phyloP scores from a whole-genome alignment of 768 basidiomycete species.

The Porphyrellus cyaneotinctus region DNA sequence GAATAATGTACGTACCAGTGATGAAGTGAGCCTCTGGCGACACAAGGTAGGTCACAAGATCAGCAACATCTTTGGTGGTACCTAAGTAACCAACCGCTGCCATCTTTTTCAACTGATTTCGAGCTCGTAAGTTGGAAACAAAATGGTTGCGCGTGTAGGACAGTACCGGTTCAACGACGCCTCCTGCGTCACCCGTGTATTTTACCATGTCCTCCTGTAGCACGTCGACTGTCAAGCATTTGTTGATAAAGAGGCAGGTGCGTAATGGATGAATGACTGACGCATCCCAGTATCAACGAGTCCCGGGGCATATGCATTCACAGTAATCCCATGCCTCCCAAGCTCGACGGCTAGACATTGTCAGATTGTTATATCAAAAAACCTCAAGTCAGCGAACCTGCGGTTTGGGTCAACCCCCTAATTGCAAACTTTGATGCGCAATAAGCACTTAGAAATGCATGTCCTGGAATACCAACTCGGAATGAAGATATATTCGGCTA shows the following conservation, averaged over 20 bases:
- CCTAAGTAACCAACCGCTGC: conserved; percentile 24
- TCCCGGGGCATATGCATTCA: conserved; percentile 35
- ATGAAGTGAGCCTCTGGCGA: conserved; percentile 33
- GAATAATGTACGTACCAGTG: conserved; percentile 25
- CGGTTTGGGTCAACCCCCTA: conserved; percentile 38
- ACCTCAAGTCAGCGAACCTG: conserved; percentile 10
- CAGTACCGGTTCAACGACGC: conserved; percentile 15
- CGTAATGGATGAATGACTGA: conserved; percentile 7
- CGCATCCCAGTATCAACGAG: conserved; percentile 27
- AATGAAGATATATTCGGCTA: not conserved
- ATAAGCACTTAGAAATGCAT: conserved; percentile 29
- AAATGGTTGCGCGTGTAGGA: not conserved
- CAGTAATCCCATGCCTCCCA: conserved; percentile 30
- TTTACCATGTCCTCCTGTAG: conserved; percentile 13
- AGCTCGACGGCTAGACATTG: conserved; percentile 30
- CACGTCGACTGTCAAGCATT: conserved; percentile 11
- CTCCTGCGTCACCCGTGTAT: conserved; percentile 10
- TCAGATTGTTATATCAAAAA: not conserved
- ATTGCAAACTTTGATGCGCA: conserved; percentile 41
- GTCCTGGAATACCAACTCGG: conserved; percentile 23
- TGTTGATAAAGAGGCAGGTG: not conserved
- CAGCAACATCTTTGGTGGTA: conserved; percentile 31
- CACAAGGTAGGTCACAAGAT: conserved; percentile 35
- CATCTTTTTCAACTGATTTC: conserved; percentile 9
- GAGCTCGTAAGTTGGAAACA: not conserved